Conservation (phyloP, 192 early-diverging fungal species). For the Backusella westeae region DNA sequence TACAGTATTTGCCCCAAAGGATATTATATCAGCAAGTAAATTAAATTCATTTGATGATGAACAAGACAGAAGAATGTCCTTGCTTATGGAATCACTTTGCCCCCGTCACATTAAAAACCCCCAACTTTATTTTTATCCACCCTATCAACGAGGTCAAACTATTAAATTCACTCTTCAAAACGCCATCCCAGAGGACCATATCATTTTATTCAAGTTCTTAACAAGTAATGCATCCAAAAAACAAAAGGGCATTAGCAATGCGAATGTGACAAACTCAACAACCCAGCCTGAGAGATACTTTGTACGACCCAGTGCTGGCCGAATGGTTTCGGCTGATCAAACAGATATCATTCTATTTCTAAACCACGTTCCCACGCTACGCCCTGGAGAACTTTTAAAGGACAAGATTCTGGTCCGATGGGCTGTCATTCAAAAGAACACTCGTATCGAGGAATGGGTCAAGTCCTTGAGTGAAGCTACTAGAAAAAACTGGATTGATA, state of each 20-base stretch:
- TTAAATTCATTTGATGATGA: background rate
- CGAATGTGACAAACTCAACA: background rate
- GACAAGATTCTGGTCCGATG: conserved; percentile 35
- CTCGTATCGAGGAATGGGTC: conserved; percentile 25
- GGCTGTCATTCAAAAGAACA: conserved; percentile 30
- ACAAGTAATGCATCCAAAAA: conserved; percentile 15
- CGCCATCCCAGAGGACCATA: conserved; percentile 21
- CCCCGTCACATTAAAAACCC: background rate
- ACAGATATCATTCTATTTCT: conserved; percentile 26
- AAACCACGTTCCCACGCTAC: conserved; percentile 24
- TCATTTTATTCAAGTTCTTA: conserved; percentile 33
- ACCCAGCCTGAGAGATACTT: conserved; percentile 27
- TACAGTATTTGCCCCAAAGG: conserved; percentile 2
- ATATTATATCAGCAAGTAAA: background rate
- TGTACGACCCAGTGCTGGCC: conserved; percentile 34
- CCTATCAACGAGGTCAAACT: conserved; percentile 18
- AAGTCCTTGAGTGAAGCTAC: conserved; percentile 9
- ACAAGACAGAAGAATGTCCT: background rate
- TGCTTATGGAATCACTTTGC: conserved; percentile 5
- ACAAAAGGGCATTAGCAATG: background rate
- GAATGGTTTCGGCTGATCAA: conserved; percentile 14
- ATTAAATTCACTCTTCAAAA: conserved; percentile 21
- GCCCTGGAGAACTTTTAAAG: conserved; percentile 13
- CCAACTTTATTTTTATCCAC: conserved; percentile 14
- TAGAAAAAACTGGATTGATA: conserved; percentile 33